Conservation (phyloP, 176 grass and related monocot genomes). For the Calamus simplicifolius region DNA sequence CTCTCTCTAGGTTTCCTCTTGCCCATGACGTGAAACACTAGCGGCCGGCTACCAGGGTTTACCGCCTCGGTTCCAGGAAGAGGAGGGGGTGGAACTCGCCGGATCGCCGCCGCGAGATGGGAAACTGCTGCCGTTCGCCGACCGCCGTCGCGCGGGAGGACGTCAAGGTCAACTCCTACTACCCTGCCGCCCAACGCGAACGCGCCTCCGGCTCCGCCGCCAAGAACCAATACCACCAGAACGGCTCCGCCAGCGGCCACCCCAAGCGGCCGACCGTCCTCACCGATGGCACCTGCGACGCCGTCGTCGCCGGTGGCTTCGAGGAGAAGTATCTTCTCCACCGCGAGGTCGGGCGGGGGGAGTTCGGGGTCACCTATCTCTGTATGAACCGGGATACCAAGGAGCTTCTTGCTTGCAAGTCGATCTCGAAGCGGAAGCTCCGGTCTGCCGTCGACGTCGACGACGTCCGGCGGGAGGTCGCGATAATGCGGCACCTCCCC, state of each 20-base stretch:
- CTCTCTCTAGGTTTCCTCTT: no score
- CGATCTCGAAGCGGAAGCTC: constrained; percentile 98
- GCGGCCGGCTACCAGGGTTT: no score
- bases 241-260: constrained; percentile 9
- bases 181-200: constrained; percentile 30
- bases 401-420: constrained; percentile 93
- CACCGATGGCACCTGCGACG: constrained; percentile 34
- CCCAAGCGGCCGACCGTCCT: constrained; percentile 70
- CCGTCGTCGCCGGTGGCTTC: constrained; percentile 24
- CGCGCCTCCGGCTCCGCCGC: constrained; percentile 35
- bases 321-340: constrained; percentile 87
- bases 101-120: constrained; percentile 30
- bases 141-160: constrained; percentile 88
- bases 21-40: no score
- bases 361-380: constrained; percentile 98
- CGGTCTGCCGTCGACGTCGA: constrained; percentile 87
- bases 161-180: constrained; percentile 68
- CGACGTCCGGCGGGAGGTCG: constrained; percentile 95
- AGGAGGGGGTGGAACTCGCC: no score
- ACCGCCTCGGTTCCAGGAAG: no score
- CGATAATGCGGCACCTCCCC: constrained; percentile 96
- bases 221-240: constrained; percentile 33
- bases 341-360: constrained; percentile 85
- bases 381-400: constrained; percentile 84
- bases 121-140: constrained; percentile 97